Percentiles rank a stretch among this genome's conserved stretches.
Conservation (phyloP, 2,329 filamentous ascomycete genomes). For the Leptographium procerum region DNA sequence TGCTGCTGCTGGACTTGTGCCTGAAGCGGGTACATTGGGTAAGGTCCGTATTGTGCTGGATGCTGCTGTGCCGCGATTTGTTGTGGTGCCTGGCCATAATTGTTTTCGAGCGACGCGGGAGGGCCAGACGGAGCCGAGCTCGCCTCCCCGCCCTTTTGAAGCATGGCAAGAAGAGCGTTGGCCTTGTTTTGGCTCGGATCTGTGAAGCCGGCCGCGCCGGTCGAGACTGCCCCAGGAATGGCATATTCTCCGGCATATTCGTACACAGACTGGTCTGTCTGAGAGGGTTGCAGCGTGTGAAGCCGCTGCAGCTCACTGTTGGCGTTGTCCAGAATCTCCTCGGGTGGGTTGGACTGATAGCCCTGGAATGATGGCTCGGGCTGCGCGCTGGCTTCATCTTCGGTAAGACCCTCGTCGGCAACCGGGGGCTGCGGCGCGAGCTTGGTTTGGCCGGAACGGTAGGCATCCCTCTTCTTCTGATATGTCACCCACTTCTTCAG, state of each 20-base stretch:
- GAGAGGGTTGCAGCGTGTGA: conserved; percentile 40
- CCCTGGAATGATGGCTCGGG: conserved; percentile 21
- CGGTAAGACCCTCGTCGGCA: conserved; percentile 45
- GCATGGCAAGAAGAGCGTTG: conserved; percentile 40
- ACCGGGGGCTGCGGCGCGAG: conserved; percentile 27
- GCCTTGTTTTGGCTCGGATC: conserved; percentile 29
- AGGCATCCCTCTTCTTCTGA: conserved; percentile 62
- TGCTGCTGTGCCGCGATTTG: conserved; percentile 41
- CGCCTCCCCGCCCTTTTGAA: conserved; percentile 24
- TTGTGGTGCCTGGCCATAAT: conserved; percentile 34
- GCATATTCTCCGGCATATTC: too few species aligned
- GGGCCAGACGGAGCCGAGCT: conserved; percentile 8
- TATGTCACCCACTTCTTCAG: conserved; percentile 85
- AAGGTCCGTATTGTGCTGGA: conserved; percentile 33
- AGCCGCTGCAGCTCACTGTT: conserved; percentile 42
- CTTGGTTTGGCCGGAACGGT: conserved; percentile 28
- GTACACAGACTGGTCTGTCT: not conserved
- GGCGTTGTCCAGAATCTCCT: conserved; percentile 38
- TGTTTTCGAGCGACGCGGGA: conserved; percentile 39
- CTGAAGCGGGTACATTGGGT: conserved; percentile 11
- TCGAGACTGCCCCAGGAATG: not conserved
- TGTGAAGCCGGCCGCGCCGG: not conserved
- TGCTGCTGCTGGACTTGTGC: conserved; percentile 8
- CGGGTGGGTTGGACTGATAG: conserved; percentile 22
- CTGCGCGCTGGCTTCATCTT: conserved; percentile 46